Evolutionary conservation across 2,329 filamentous ascomycete genomes (phyloP), one percentile per base, ranked within the genome.

Genomic region (Pseudogymnoascus sp.): DNA sequence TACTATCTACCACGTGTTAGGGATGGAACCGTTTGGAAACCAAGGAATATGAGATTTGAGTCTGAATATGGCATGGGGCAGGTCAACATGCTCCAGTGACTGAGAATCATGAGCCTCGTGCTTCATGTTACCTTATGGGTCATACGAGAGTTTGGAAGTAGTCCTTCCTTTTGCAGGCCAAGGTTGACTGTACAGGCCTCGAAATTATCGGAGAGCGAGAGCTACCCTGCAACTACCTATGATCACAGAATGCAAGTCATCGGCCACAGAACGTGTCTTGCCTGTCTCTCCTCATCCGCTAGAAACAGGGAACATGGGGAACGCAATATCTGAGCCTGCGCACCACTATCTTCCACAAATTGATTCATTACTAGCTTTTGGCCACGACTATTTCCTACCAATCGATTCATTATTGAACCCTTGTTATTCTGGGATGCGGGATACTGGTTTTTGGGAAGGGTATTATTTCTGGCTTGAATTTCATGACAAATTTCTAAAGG

Each of bases 191-290:
- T 50, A 30, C 30, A 12, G 25, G n/a, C n/a, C 25, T 50, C 43
- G 25, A 33, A 50, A 50, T 30, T 30, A 50, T 33, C 43, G 25
- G 25, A 33, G 8, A 18, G 43, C 25, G 25, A 50, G 43, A 11
- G n/a, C 14, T 30, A 50, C 43, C 43, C 43, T 50, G 43, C 43
- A 50, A 12, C 43, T 50, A 33, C n/a, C 43, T 50, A 18, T 14
- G 25, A 50, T 33, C 25, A 50, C 43, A 30, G 25, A 50, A 50
- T 33, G 43, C 43, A 50, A 50, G 43, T 50, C 43, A 50, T 50
- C n/a, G 43, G 43, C 43, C 25, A 33, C 25, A 50, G 43, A 50
- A 50, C 43, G n/a, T 50, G 43, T 50, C 43, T 50, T 50, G 43
- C 43, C 30, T 30, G 25, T 7, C 25, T 22, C 43, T 28, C n/a